Conservation (phyloP, 768 basidiomycete genomes). For the Xanthoconium stramineum region DNA sequence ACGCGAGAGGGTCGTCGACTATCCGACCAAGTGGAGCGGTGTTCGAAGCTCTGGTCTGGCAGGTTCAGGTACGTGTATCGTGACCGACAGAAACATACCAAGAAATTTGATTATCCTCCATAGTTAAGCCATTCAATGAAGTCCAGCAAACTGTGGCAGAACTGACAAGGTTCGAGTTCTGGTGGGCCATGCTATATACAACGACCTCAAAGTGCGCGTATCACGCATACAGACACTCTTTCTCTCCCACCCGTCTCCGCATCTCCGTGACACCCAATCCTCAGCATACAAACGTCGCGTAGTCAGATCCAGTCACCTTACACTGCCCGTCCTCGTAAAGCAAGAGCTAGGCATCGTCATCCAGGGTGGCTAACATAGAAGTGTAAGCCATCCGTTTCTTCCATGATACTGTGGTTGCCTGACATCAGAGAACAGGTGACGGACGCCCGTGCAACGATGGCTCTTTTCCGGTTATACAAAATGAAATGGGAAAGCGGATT, state of each 20-base stretch:
- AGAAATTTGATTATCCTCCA: background rate
- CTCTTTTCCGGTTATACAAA: constrained; percentile 79
- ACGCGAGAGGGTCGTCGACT: constrained; percentile 85
- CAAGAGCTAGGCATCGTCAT: constrained; percentile 79
- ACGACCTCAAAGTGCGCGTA: constrained; percentile 73
- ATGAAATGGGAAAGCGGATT: constrained; percentile 23
- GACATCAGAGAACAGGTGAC: constrained; percentile 47
- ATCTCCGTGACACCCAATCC: constrained; percentile 68
- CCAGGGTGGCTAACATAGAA: constrained; percentile 86
- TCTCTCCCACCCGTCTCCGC: constrained; percentile 63
- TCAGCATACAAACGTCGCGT: constrained; percentile 59
- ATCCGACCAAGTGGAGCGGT: constrained; percentile 64
- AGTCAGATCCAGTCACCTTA: constrained; percentile 58
- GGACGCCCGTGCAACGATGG: constrained; percentile 95
- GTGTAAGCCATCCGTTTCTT: constrained; percentile 48
- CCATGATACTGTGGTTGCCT: background rate
- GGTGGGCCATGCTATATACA: constrained; percentile 87
- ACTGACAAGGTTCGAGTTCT: constrained; percentile 70
- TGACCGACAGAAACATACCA: too few species aligned
- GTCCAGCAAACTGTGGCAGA: constrained; percentile 78
- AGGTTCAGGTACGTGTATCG: constrained; percentile 42
- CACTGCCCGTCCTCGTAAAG: constrained; percentile 78
- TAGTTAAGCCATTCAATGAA: constrained; percentile 75
- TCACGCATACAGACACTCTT: constrained; percentile 46
- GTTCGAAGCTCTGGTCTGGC: constrained; percentile 31